Conservation (phyloP, 352 stramenopile genomes). For the Phytophthora idaei region DNA sequence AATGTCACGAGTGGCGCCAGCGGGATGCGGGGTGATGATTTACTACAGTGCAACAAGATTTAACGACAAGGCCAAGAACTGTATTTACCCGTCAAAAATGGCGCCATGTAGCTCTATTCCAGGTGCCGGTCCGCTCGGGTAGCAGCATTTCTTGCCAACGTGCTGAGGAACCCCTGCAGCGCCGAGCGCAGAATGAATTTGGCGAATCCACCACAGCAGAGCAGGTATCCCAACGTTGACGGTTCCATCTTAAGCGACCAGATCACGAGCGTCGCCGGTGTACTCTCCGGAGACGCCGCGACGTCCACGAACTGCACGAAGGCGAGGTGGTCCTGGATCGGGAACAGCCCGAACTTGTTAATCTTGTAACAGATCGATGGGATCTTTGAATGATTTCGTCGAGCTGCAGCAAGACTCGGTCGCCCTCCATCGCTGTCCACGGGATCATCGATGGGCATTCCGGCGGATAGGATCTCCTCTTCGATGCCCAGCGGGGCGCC, state of each 20-base stretch:
- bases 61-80: neutral
- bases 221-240: slow-evolving; percentile 43
- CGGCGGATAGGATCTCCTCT: slow-evolving; percentile 71
- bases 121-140: slow-evolving; percentile 16
- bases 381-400: slow-evolving; percentile 41
- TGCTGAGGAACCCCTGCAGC: slow-evolving; percentile 38
- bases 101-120: slow-evolving; percentile 21
- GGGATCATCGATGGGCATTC: slow-evolving; percentile 31
- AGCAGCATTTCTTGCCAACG: slow-evolving; percentile 28
- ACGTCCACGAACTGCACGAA: slow-evolving; percentile 73
- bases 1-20: neutral
- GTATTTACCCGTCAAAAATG: slow-evolving; percentile 8
- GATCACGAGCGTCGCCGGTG: slow-evolving; percentile 49
- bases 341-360: slow-evolving; percentile 53
- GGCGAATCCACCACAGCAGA: slow-evolving; percentile 51
- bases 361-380: slow-evolving; percentile 62
- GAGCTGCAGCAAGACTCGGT: slow-evolving; percentile 29
- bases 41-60: neutral
- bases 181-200: slow-evolving; percentile 43
- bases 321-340: slow-evolving; percentile 55
- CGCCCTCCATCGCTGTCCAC: slow-evolving; percentile 39
- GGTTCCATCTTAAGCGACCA: slow-evolving; percentile 58
- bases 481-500: slow-evolving; percentile 52
- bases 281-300: slow-evolving; percentile 41
- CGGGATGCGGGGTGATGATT: neutral